phyloP scores from a whole-genome alignment of 495 filamentous ascomycete genomes.

The Articulospora tetracladia region DNA sequence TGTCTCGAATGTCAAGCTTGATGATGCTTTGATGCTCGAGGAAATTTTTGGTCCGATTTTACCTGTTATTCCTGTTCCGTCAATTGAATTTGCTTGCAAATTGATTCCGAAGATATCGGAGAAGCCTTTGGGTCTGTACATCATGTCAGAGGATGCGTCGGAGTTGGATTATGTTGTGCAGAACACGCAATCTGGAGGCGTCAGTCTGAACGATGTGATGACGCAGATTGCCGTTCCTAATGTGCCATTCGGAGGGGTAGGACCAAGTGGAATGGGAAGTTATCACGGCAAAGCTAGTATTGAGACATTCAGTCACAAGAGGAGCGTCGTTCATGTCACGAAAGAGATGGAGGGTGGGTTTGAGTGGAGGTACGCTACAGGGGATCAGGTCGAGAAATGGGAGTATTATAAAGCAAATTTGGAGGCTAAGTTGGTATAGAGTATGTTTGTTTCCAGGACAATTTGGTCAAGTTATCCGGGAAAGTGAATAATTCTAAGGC shows the following conservation, averaged over 20 bases:
- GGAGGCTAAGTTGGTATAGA: too few species aligned
- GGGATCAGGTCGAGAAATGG: not conserved
- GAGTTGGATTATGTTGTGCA: not conserved
- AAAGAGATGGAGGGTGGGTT: not conserved
- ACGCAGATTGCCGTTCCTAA: conserved; percentile 55
- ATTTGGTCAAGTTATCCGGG: too few species aligned
- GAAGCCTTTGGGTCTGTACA: conserved; percentile 64
- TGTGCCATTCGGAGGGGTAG: conserved; percentile 69
- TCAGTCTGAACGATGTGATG: not conserved
- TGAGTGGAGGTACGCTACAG: not conserved
- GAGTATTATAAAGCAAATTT: too few species aligned
- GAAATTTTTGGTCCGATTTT: conserved; percentile 48
- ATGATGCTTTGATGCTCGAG: conserved; percentile 41
- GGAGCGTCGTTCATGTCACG: not conserved
- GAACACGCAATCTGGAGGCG: not conserved
- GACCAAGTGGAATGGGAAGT: conserved; percentile 58
- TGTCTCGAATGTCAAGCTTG: conserved; percentile 51
- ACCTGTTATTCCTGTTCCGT: conserved; percentile 44
- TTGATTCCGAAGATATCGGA: conserved; percentile 55
- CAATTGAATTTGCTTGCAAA: conserved; percentile 58
- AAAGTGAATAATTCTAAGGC: too few species aligned
- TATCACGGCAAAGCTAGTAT: conserved; percentile 65
- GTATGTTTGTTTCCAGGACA: too few species aligned
- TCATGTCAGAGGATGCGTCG: conserved; percentile 19
- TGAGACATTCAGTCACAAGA: conserved; percentile 49